These are phyloP conservation scores for Tetrapisispora arboricola DNA, from an alignment of 805 yeast genomes.

Conservation along the genomic window DNA sequence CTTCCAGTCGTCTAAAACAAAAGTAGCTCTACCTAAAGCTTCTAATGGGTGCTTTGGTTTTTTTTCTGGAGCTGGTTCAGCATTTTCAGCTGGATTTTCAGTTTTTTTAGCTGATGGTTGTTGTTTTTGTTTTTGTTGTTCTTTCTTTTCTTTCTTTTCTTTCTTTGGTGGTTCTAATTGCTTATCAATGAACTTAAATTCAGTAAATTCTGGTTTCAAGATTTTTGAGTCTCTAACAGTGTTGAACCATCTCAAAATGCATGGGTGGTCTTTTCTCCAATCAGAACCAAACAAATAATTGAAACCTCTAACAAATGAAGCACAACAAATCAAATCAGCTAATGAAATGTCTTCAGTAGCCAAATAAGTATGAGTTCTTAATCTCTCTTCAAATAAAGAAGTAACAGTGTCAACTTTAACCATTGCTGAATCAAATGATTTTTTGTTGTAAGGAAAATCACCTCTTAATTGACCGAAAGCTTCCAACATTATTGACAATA, in stretches of 20 bases:
- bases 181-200: slow-evolving; percentile 50
- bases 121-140: slow-evolving; percentile 45
- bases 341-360: slow-evolving; percentile 56
- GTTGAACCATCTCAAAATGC: slow-evolving; percentile 60
- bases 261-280: slow-evolving; percentile 57
- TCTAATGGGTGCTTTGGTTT: slow-evolving; percentile 90
- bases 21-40: slow-evolving; percentile 60
- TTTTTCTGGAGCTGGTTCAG: slow-evolving; percentile 52
- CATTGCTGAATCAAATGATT: slow-evolving; percentile 38
- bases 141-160: slow-evolving; percentile 33
- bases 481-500: slow-evolving; percentile 37
- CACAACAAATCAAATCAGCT: slow-evolving; percentile 55
- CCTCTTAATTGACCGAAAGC: slow-evolving; percentile 59
- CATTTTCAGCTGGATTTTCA: slow-evolving; percentile 28
- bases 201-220: slow-evolving; percentile 39
- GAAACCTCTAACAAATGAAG: slow-evolving; percentile 45
- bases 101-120: slow-evolving; percentile 26
- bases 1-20: slow-evolving; percentile 87
- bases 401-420: slow-evolving; percentile 33
- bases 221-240: slow-evolving; percentile 39
- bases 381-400: slow-evolving; percentile 44
- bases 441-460: slow-evolving; percentile 66
- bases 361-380: slow-evolving; percentile 51
- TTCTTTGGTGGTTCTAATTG: slow-evolving; percentile 52
- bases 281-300: slow-evolving; percentile 48